phyloP scores from a whole-genome alignment of 2,329 filamentous ascomycete genomes.

The Botrytis pseudocinerea region DNA sequence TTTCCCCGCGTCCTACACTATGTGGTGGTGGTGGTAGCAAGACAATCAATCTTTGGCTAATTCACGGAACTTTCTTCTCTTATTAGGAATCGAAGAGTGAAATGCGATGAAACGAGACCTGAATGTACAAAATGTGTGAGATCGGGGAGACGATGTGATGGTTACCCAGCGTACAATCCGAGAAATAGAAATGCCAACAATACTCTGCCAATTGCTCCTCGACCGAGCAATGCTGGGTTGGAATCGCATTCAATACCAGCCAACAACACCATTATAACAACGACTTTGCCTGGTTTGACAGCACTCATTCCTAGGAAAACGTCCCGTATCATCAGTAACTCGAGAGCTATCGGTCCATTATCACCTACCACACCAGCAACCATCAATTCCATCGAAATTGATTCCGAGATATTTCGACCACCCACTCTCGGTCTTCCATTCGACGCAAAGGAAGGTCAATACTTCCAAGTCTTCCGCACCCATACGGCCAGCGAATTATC shows the following conservation, averaged over 20 bases:
- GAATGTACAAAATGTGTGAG: constrained; percentile 60
- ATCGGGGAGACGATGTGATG: constrained; percentile 58
- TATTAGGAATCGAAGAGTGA: constrained; percentile 59
- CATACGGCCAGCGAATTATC: constrained; percentile 64
- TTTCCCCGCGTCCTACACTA: constrained; percentile 4
- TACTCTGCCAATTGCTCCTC: constrained; percentile 34
- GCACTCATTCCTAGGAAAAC: neutral
- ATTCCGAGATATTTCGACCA: neutral
- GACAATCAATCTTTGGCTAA: constrained; percentile 13
- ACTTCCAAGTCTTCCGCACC: constrained; percentile 62
- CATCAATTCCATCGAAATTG: constrained; percentile 3
- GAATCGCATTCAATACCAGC: constrained; percentile 18
- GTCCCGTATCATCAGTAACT: neutral
- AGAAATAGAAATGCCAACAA: constrained; percentile 26
- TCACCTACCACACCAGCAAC: constrained; percentile 21
- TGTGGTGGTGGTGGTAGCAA: neutral
- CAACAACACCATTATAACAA: constrained; percentile 18
- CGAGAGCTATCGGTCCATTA: constrained; percentile 22
- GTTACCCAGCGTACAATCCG: constrained; percentile 50
- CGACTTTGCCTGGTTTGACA: neutral
- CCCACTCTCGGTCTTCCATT: constrained; percentile 42
- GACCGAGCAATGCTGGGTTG: constrained; percentile 22
- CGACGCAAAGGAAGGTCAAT: constrained; percentile 54
- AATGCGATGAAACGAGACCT: constrained; percentile 65
- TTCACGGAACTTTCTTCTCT: constrained; percentile 5